Percentiles rank a stretch among this genome's conserved stretches.
Conservation (phyloP, 73 alveolate genomes). For the Uronychia binucleata region DNA sequence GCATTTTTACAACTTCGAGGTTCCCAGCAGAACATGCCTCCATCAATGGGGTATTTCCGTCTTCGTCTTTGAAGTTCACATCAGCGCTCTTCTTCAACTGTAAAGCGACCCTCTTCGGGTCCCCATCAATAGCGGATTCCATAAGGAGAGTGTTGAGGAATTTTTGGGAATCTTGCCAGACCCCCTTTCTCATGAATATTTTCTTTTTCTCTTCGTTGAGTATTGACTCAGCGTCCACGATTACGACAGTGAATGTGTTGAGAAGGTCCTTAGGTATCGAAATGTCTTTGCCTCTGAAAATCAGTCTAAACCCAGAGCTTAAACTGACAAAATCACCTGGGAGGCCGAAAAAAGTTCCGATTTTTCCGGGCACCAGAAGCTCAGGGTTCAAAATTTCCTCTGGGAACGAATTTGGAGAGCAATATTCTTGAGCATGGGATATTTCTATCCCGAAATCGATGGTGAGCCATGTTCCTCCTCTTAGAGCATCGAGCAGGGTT, state of each 20-base stretch:
- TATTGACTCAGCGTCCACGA: constrained; percentile 2
- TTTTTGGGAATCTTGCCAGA: neutral
- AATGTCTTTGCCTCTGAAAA: constrained; percentile 8
- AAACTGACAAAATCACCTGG: too few relatives aligned
- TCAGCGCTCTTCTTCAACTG: constrained; percentile 79
- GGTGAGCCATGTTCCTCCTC: too few relatives aligned
- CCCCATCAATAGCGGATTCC: constrained; percentile 70
- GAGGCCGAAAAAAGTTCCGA: too few relatives aligned
- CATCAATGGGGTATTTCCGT: constrained; percentile 68
- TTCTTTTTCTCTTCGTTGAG: neutral
- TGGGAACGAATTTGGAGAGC: too few relatives aligned
- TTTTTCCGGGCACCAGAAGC: too few relatives aligned
- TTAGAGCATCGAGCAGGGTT: too few relatives aligned
- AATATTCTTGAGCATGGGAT: too few relatives aligned
- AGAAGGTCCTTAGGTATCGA: neutral
- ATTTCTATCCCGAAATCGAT: too few relatives aligned
- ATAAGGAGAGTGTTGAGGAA: constrained; percentile 27
- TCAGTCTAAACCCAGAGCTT: constrained; percentile 23
- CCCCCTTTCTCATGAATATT: neutral
- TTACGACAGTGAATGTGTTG: neutral
- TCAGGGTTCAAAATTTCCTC: too few relatives aligned
- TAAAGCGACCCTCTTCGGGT: too few relatives aligned
- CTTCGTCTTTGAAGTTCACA: constrained; percentile 54
- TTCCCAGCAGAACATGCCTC: constrained; percentile 70
- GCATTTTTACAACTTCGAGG: neutral